These are phyloP conservation scores for Xylaria intraflava DNA, from an alignment of 495 filamentous ascomycete species.

Conservation along the genomic window DNA sequence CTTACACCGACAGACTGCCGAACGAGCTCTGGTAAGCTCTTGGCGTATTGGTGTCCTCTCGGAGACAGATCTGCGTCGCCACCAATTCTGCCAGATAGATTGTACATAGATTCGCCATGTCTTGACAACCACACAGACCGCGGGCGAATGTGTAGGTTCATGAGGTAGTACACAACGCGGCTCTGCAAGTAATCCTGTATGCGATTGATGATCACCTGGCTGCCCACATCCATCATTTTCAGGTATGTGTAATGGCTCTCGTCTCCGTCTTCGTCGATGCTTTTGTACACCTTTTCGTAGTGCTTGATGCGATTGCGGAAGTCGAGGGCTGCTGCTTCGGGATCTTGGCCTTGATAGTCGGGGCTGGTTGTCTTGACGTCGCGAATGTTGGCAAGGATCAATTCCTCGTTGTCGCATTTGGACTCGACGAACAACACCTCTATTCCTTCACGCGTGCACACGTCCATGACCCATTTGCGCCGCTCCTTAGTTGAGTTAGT, in stretches of 20 bases:
- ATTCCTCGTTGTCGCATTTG: slow-evolving; percentile 86
- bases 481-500: slow-evolving; percentile 88
- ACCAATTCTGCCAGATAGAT: slow-evolving; percentile 80
- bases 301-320: slow-evolving; percentile 92
- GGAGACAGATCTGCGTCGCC: slow-evolving; percentile 81
- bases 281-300: slow-evolving; percentile 93
- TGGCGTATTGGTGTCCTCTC: slow-evolving; percentile 83
- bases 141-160: slow-evolving; percentile 97
- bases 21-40: slow-evolving; percentile 72
- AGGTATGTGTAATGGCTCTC: slow-evolving; percentile 85
- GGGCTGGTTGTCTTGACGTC: slow-evolving; percentile 96
- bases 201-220: slow-evolving; percentile 92
- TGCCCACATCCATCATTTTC: slow-evolving; percentile 94
- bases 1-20: slow-evolving; percentile 67
- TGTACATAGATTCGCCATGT: slow-evolving; percentile 93
- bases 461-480: slow-evolving; percentile 85
- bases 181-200: slow-evolving; percentile 96
- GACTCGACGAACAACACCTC: slow-evolving; percentile 94
- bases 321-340: slow-evolving; percentile 79
- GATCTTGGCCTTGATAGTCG: slow-evolving; percentile 90
- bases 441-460: slow-evolving; percentile 62
- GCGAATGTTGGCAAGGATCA: slow-evolving; percentile 95
- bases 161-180: slow-evolving; percentile 93
- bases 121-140: slow-evolving; percentile 95
- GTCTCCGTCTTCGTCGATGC: slow-evolving; percentile 67